A percentile compares a stretch with the other conserved stretches of the same genome.
phyloP scores from a whole-genome alignment of 768 basidiomycete species.

The Strobilomyces dryophilus region DNA sequence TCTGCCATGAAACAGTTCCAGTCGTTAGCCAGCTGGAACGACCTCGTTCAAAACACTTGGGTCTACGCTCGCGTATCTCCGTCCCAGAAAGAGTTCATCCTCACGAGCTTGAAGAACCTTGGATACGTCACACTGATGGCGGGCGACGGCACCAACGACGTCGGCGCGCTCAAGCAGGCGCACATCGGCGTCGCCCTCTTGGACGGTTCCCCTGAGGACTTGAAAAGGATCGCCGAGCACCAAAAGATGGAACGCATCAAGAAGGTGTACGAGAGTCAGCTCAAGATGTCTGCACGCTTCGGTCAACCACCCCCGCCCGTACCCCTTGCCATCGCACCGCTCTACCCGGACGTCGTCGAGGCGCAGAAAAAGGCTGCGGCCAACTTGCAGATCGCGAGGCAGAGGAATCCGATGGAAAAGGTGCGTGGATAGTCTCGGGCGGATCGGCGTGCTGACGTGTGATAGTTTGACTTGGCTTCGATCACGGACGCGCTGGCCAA shows the following conservation, averaged over 20 bases:
- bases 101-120: slow-evolving; percentile 82
- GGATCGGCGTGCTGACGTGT: slow-evolving; percentile 9
- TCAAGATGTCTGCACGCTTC: slow-evolving; percentile 86
- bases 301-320: slow-evolving; percentile 93
- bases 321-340: slow-evolving; percentile 79
- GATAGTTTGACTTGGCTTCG: slow-evolving; percentile 68
- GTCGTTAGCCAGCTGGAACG: slow-evolving; percentile 61
- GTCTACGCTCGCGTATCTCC: slow-evolving; percentile 99
- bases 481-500: slow-evolving; percentile 87
- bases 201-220: slow-evolving; percentile 87
- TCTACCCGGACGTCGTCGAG: slow-evolving; percentile 87
- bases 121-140: slow-evolving; percentile 97
- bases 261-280: slow-evolving; percentile 95
- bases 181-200: slow-evolving; percentile 93
- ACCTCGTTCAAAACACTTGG: slow-evolving; percentile 92
- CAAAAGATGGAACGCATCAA: slow-evolving; percentile 88
- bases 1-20: slow-evolving; percentile 88
- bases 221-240: slow-evolving; percentile 91
- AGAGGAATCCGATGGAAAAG: slow-evolving; percentile 89
- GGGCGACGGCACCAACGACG: slow-evolving; percentile 98
- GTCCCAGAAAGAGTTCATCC: slow-evolving; percentile 90
- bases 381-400: slow-evolving; percentile 59
- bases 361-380: slow-evolving; percentile 80
- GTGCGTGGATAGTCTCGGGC: slow-evolving; percentile 36
- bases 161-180: slow-evolving; percentile 96